phyloP scores from a whole-genome alignment of 805 yeast genomes.

The Wickerhamomyces chambardii region DNA sequence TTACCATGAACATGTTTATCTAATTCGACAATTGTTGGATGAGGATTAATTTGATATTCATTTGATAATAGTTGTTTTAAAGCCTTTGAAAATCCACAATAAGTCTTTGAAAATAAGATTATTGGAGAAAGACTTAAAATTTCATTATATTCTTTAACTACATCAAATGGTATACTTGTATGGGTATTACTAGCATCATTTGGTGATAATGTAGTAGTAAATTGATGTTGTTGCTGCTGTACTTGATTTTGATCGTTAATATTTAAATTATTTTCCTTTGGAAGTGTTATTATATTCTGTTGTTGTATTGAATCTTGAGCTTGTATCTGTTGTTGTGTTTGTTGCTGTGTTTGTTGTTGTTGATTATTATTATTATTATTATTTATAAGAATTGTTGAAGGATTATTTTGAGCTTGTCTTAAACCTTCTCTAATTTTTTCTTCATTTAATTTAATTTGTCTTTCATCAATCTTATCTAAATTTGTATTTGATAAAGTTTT shows the following conservation, averaged over 20 bases:
- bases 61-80: conserved; percentile 58
- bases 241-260: too few relatives aligned
- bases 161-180: too few relatives aligned
- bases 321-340: conserved; percentile 1
- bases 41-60: conserved; percentile 65
- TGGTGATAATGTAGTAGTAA: too few relatives aligned
- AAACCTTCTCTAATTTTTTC: conserved; percentile 12
- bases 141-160: conserved; percentile 43
- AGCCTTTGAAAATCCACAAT: conserved; percentile 70
- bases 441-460: conserved; percentile 29
- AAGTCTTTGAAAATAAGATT: conserved; percentile 41
- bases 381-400: too few relatives aligned
- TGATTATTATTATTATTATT: conserved; percentile 1
- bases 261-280: too few relatives aligned
- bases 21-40: conserved; percentile 67
- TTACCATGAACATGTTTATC: conserved; percentile 74
- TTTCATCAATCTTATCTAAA: conserved; percentile 23
- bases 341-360: conserved; percentile 5
- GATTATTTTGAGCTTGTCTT: conserved; percentile 9
- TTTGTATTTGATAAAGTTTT: too few relatives aligned
- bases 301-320: conserved; percentile 1
- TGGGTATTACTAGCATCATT: too few relatives aligned
- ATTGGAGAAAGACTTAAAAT: conserved; percentile 59
- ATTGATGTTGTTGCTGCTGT: conserved; percentile 1
- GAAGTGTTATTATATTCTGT: too few relatives aligned